phyloP scores from a whole-genome alignment of 2,329 filamentous ascomycete species.

The Aspergillus pseudotamarii region DNA sequence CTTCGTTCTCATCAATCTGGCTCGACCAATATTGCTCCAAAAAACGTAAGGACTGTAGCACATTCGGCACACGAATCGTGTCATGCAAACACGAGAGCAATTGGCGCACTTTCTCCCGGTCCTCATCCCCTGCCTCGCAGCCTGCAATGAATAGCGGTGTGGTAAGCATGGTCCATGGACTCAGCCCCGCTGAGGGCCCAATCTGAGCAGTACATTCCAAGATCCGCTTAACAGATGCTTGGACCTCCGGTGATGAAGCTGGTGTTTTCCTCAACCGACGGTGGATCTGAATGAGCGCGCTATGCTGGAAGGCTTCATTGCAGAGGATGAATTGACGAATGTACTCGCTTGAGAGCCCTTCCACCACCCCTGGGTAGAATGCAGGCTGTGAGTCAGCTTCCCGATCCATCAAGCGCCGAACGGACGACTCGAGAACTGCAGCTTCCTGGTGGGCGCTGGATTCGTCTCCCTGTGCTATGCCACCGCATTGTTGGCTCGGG shows the following conservation, averaged over 20 bases:
- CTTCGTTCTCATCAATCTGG: constrained; percentile 35
- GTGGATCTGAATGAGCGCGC: constrained; percentile 47
- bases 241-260: constrained; percentile 33
- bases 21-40: constrained; percentile 44
- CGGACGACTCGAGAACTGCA: constrained; percentile 35
- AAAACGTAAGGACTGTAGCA: constrained; percentile 44
- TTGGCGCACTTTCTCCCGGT: constrained; percentile 36
- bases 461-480: constrained; percentile 23
- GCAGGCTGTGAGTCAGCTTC: constrained; percentile 31
- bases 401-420: constrained; percentile 38
- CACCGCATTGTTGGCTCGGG: constrained; percentile 18
- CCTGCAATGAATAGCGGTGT: constrained; percentile 49
- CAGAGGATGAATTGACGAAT: constrained; percentile 42
- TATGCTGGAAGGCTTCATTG: constrained; percentile 48
- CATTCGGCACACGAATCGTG: constrained; percentile 46
- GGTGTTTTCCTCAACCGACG: constrained; percentile 39
- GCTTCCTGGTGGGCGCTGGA: constrained; percentile 32
- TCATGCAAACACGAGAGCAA: constrained; percentile 40
- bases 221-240: constrained; percentile 41
- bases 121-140: constrained; percentile 42
- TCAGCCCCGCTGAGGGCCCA: constrained; percentile 41
- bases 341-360: constrained; percentile 35
- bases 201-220: constrained; percentile 43
- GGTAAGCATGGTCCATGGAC: constrained; percentile 47
- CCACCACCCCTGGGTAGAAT: constrained; percentile 41